phyloP scores from a whole-genome alignment of 1,139 yeast genomes.

The Pneumocystis oryctolagi region DNA sequence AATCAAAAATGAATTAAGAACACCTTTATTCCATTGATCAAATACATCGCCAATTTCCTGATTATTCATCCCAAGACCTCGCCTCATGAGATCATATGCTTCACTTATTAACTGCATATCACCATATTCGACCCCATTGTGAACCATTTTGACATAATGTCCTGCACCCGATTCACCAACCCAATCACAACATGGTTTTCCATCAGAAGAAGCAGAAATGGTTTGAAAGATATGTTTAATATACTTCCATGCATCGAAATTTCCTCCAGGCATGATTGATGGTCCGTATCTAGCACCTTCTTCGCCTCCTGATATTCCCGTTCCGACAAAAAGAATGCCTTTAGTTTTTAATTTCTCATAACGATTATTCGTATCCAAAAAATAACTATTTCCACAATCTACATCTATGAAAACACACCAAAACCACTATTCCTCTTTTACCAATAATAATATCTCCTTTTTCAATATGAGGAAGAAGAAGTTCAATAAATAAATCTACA shows the following conservation, averaged over 20 bases:
- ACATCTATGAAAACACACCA: neutral
- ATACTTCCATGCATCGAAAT: slow-evolving; percentile 96
- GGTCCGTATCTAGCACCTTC: slow-evolving; percentile 99
- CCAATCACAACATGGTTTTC: slow-evolving; percentile 99
- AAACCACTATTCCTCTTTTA: neutral
- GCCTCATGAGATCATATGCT: slow-evolving; percentile 91
- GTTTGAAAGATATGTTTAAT: slow-evolving; percentile 93
- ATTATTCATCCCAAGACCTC: slow-evolving; percentile 80
- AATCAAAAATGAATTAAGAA: slow-evolving; percentile 87
- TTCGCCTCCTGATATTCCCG: slow-evolving; percentile 99
- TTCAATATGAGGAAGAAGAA: slow-evolving; percentile 80
- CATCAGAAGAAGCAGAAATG: slow-evolving; percentile 89
- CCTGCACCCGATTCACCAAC: slow-evolving; percentile 99
- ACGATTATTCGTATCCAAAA: slow-evolving; percentile 97
- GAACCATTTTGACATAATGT: slow-evolving; percentile 98
- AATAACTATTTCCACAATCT: slow-evolving; percentile 99
- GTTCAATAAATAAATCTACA: slow-evolving; percentile 81
- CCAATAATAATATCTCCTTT: slow-evolving; percentile 87
- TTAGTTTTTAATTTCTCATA: slow-evolving; percentile 71
- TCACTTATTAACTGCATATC: slow-evolving; percentile 98
- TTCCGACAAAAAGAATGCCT: slow-evolving; percentile 89
- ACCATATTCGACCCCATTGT: slow-evolving; percentile 99
- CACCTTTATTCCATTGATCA: slow-evolving; percentile 91
- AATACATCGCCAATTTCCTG: slow-evolving; percentile 91
- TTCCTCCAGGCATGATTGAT: slow-evolving; percentile 99